Percentiles rank a stretch among this genome's conserved stretches.
Evolutionary conservation across 345 rosid genomes (phyloP).

Genomic region (Syzygium oleosum): DNA sequence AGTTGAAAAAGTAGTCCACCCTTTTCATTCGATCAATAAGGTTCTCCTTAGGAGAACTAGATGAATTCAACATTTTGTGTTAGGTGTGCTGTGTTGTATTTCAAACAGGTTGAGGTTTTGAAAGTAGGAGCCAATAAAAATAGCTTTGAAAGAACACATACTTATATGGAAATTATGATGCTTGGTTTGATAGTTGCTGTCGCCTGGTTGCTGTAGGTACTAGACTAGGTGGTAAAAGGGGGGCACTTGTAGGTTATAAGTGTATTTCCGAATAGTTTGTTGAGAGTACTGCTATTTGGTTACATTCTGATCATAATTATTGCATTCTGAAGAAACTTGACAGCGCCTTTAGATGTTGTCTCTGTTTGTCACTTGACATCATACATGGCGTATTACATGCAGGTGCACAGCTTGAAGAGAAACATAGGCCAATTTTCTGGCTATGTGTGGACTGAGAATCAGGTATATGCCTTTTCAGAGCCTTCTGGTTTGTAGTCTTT

Average conservation of each 20-base stretch:
- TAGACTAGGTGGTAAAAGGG: background rate
- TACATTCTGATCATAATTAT: background rate
- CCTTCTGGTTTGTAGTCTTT: background rate
- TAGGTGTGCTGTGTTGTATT: background rate
- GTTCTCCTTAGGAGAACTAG: background rate
- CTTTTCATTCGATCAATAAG: background rate
- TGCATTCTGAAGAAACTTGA: background rate
- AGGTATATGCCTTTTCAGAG: constrained; percentile 34
- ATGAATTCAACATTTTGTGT: background rate
- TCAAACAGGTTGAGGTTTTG: background rate
- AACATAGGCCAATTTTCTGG: constrained; percentile 94
- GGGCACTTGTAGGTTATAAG: background rate
- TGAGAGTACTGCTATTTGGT: background rate
- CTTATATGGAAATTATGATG: background rate
- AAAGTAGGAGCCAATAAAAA: background rate
- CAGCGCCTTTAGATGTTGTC: background rate
- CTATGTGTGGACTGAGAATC: constrained; percentile 72
- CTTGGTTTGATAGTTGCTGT: background rate
- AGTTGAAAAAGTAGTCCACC: background rate
- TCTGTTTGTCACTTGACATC: background rate
- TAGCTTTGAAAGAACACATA: background rate
- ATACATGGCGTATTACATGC: constrained; percentile 7
- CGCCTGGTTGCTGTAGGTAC: background rate
- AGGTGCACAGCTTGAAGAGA: constrained; percentile 73
- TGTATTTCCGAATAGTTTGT: background rate